These are phyloP conservation scores for Suillus brevipes DNA, from an alignment of 768 basidiomycete species.

Conservation along the genomic window DNA sequence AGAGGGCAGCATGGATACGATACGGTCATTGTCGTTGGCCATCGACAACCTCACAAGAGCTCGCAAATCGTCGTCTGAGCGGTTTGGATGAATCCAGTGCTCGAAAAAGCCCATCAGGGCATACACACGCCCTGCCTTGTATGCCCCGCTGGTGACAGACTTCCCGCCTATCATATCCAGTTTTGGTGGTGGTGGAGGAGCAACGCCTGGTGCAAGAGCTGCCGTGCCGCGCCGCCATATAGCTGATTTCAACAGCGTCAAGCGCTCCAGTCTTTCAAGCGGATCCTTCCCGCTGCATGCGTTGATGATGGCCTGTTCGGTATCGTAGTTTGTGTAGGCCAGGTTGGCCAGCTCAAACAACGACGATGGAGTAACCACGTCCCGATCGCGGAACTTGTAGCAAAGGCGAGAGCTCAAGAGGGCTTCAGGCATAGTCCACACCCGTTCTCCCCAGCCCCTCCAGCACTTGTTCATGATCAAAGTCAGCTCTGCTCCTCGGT, in stretches of 20 bases:
- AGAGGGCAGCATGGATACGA: conserved; percentile 20
- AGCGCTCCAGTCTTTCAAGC: conserved; percentile 17
- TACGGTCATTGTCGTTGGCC: conserved; percentile 25
- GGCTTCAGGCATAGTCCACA: conserved; percentile 14
- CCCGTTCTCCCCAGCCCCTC: conserved; percentile 21
- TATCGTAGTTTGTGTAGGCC: conserved; percentile 14
- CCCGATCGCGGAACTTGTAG: conserved; percentile 11
- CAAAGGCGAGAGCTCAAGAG: conserved; percentile 9
- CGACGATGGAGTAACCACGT: not conserved
- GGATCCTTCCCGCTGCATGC: conserved; percentile 10
- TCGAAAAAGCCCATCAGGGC: conserved; percentile 26
- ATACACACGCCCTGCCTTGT: conserved; percentile 20
- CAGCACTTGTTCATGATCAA: conserved; percentile 16
- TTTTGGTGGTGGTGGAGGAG: not conserved
- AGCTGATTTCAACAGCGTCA: conserved; percentile 18
- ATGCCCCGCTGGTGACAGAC: conserved; percentile 6
- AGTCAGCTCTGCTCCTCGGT: conserved; percentile 16
- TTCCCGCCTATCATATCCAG: not conserved
- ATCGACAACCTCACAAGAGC: conserved; percentile 22
- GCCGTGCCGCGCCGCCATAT: conserved; percentile 21
- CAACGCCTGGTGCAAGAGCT: conserved; percentile 3
- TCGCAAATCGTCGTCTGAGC: conserved; percentile 15
- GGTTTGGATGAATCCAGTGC: conserved; percentile 20
- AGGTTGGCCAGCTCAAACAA: conserved; percentile 15
- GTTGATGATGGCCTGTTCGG: conserved; percentile 19